Base-by-base conservation (phyloP, 352 stramenopile species). In the Aphanomyces euteiches region DNA sequence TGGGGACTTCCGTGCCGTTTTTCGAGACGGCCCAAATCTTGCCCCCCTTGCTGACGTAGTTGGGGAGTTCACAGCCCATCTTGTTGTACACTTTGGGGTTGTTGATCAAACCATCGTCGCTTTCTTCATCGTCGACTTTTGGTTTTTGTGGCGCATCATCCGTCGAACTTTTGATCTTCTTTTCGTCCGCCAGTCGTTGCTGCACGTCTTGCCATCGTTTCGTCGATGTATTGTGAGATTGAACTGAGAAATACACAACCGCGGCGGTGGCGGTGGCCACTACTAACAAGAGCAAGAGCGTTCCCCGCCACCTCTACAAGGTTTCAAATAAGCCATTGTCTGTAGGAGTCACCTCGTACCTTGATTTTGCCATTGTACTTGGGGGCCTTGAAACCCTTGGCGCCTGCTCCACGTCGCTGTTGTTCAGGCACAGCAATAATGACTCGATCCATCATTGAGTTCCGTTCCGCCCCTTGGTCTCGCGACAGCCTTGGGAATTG, bases 11-110 rank as follows among this genome's bases (percentile, higher is more conserved):
- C 5, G 76, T 79, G 8, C 81, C 82, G 58, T 89, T 87, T 36
- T 77, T 72, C 3, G 80, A 77, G 4, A 88, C 70, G 13, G 77
- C 83, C 38, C 79, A 78, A 47, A 93, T 84, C 28, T 78, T 75
- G 28, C 81, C 82, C 47, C 90, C 82, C 64, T 89, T 88, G 73
- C 81, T 90, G 45, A 81, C 68, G 60, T 91, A 93, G 56, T 93
- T 77, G 0, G 85, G 85, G 7, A 89, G 75, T 41, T 85, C 75
- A 50, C 84, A 92, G 5, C 68, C 64, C 36, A 67, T 81, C 3
- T 54, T 3, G 3, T 80, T 83, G 68, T 93, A 93, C 54, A 73
- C 73, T 50, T 93, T 90, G 4, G 85, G 85, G 72, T 93, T 93
- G 3, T 82, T 84, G 36, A 91, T 76, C 7, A 58, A 75, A 21